Evolutionary conservation across 2,329 filamentous ascomycete genomes (phyloP).

Genomic region (Taxawa tesnikishii): DNA sequence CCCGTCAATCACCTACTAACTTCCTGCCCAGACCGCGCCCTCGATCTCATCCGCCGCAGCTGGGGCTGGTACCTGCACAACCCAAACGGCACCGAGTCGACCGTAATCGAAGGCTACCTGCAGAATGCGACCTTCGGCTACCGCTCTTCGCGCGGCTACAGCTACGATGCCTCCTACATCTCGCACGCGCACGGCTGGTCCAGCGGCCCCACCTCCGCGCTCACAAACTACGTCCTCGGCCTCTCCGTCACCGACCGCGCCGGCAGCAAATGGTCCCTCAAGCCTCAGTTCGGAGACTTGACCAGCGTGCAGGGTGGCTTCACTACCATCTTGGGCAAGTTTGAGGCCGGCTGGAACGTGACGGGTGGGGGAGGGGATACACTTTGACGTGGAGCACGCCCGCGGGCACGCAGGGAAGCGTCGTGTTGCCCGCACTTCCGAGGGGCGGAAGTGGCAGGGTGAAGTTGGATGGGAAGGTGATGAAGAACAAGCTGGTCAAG

Average conservation of each 20-base stretch:
- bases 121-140: constrained; percentile 46
- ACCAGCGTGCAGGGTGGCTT: constrained; percentile 32
- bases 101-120: constrained; percentile 48
- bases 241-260: constrained; percentile 26
- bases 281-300: constrained; percentile 32
- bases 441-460: constrained; percentile 3
- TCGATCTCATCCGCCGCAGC: constrained; percentile 41
- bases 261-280: constrained; percentile 30
- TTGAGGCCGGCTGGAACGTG: constrained; percentile 22
- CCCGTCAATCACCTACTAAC: too few relatives aligned
- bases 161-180: constrained; percentile 16
- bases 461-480: constrained; percentile 1
- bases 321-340: constrained; percentile 31
- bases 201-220: constrained; percentile 26
- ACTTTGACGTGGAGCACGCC: constrained; percentile 17
- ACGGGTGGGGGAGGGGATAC: constrained; percentile 9
- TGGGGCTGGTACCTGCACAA: constrained; percentile 52
- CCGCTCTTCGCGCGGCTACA: constrained; percentile 14
- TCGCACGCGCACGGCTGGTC: constrained; percentile 19
- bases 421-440: constrained; percentile 14
- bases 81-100: constrained; percentile 44
- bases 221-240: constrained; percentile 32
- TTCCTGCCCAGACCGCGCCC: constrained; percentile 28
- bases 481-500: constrained; percentile 3
- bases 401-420: constrained; percentile 17